Evolutionary conservation across 2,329 filamentous ascomycete species (phyloP).

Genomic region (Paraphaeosphaeria minitans): DNA sequence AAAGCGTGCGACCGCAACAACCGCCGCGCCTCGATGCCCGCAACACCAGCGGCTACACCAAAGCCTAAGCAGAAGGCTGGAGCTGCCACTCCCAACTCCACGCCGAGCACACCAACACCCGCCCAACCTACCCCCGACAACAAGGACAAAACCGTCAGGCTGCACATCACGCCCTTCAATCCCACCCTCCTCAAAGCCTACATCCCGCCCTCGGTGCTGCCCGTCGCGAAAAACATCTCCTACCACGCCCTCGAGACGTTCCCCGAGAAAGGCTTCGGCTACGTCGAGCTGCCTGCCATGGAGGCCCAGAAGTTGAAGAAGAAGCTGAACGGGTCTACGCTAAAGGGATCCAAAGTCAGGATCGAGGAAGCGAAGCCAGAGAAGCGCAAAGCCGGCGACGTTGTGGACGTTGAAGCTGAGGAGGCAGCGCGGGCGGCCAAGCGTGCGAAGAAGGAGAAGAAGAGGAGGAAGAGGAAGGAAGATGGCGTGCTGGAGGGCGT

Average conservation of each 20-base stretch:
- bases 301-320: slow-evolving; percentile 91
- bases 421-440: slow-evolving; percentile 57
- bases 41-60: slow-evolving; percentile 32
- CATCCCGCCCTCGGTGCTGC: slow-evolving; percentile 69
- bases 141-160: slow-evolving; percentile 53
- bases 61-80: slow-evolving; percentile 15
- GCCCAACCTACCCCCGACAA: slow-evolving; percentile 20
- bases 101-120: slow-evolving; percentile 38
- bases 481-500: slow-evolving; percentile 68
- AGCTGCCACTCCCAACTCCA: slow-evolving; percentile 39
- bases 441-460: slow-evolving; percentile 53
- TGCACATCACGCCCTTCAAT: slow-evolving; percentile 89
- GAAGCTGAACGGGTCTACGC: slow-evolving; percentile 83
- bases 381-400: slow-evolving; percentile 53
- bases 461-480: slow-evolving; percentile 52
- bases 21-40: slow-evolving; percentile 38
- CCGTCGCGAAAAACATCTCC: slow-evolving; percentile 78
- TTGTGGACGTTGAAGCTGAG: slow-evolving; percentile 43
- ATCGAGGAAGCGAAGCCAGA: slow-evolving; percentile 79
- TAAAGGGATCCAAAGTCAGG: slow-evolving; percentile 84
- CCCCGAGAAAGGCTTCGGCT: slow-evolving; percentile 89
- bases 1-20: background rate
- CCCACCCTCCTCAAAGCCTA: slow-evolving; percentile 73
- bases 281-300: slow-evolving; percentile 77
- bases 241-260: slow-evolving; percentile 86